Percentiles rank a stretch among this genome's conserved stretches.
phyloP scores from a whole-genome alignment of 1,284 basidiomycete genomes.

The Schizophyllum amplum region DNA sequence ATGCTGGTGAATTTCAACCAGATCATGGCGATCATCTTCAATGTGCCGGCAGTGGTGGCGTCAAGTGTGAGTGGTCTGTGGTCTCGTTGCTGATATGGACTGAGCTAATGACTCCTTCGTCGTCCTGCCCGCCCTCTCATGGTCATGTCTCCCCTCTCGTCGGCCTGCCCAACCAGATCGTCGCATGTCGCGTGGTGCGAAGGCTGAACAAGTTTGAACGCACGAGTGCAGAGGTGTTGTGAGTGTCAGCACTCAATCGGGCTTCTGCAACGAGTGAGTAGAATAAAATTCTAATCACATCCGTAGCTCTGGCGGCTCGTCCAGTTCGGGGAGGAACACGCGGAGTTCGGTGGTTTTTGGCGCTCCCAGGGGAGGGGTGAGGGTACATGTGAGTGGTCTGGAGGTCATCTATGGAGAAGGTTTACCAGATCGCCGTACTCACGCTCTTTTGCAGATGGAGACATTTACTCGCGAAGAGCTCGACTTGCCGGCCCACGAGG shows the following conservation, averaged over 20 bases:
- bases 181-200: slow-evolving; percentile 56
- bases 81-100: background rate
- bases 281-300: slow-evolving; percentile 3
- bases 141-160: too few species aligned
- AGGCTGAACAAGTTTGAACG: slow-evolving; percentile 54
- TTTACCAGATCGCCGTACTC: slow-evolving; percentile 31
- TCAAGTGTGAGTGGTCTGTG: slow-evolving; percentile 40
- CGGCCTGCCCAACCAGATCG: slow-evolving; percentile 55
- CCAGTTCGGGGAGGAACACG: slow-evolving; percentile 25
- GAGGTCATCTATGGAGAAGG: slow-evolving; percentile 22
- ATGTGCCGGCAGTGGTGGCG: slow-evolving; percentile 63
- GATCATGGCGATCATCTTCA: slow-evolving; percentile 62
- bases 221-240: slow-evolving; percentile 27
- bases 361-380: slow-evolving; percentile 22
- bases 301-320: slow-evolving; percentile 14
- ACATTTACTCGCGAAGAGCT: slow-evolving; percentile 14
- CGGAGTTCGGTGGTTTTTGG: slow-evolving; percentile 28
- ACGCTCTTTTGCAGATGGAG: slow-evolving; percentile 31
- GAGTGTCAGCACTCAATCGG: too few species aligned
- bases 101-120: background rate
- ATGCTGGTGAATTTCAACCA: slow-evolving; percentile 63
- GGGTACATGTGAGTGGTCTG: slow-evolving; percentile 20
- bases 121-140: background rate
- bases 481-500: slow-evolving; percentile 4
- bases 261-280: slow-evolving; percentile 20